Base-by-base conservation (phyloP, 139 green algal genomes). In the Micractinium sp. region DNA sequence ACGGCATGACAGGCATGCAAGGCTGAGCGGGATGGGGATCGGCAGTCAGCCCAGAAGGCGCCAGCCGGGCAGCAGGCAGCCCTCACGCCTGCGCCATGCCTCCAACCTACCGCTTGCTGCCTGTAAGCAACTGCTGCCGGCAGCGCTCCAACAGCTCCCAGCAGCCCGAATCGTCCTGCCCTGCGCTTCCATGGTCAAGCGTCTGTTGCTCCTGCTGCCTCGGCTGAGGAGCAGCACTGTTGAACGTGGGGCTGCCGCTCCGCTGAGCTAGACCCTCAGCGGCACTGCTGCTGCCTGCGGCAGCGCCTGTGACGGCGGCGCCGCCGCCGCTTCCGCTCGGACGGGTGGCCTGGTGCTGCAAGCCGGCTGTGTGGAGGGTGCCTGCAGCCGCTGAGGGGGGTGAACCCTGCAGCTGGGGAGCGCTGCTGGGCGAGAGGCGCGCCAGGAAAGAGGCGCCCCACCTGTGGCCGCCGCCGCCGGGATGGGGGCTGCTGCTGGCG, bases 71-170 rank as follows among this genome's bases (percentile, higher is more conserved):
- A 16, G 47, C 47, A 56, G 74, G 35, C 74, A 23, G 35, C 35
- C 13, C 74, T 20, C 71, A 23, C 36, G 71, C 71, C 71, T 38
- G 29, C 71, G 29, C 47, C 47, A 19, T 31, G n/a, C n/a, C 13
- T 33, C 35, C 35, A 4, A 0, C 74, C 1, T 36, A 81, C 74
- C 74, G 16, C 74, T 38, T 56, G 79, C 27, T 69, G 36, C 47
- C 53, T 13, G 47, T 41, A 4, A 84, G 79, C 79, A 84, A 41
- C 79, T 69, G 79, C 79, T 67, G 79, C 41, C 79, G 41, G 79
- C 79, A 84, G 79, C 29, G 41, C 47, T 84, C 79, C 79, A 84
- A 22, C 29, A 84, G 79, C 47, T 69, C 29, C 41, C n/a, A 9
- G 18, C 79, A 84, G 0, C 41, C 79, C 41, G 38, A 39, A 39